Percentiles rank a stretch among this genome's conserved stretches.
phyloP scores from a whole-genome alignment of 1,284 basidiomycete species.

The Butyriboletus regius region DNA sequence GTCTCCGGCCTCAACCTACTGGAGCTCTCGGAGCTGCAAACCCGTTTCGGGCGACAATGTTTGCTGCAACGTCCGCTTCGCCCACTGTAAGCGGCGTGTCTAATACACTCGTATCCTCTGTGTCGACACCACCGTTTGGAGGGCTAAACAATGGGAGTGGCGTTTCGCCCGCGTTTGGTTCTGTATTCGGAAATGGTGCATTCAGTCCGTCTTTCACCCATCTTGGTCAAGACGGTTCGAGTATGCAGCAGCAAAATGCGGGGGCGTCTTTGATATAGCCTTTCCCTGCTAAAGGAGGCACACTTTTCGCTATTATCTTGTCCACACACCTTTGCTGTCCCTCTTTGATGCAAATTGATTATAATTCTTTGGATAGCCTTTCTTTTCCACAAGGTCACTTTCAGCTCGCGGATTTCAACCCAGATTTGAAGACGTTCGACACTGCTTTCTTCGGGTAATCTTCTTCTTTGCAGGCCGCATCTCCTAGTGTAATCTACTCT shows the following conservation, averaged over 20 bases:
- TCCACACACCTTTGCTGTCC: background rate
- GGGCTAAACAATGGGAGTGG: constrained; percentile 9
- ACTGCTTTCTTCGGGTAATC: constrained; percentile 2
- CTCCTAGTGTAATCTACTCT: constrained; percentile 24
- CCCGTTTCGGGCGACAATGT: constrained; percentile 68
- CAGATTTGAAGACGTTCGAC: constrained; percentile 1
- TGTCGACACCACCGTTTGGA: constrained; percentile 25
- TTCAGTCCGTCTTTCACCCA: constrained; percentile 13
- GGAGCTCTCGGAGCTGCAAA: constrained; percentile 55
- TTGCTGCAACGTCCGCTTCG: constrained; percentile 19
- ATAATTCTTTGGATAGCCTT: constrained; percentile 3
- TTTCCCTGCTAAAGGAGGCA: background rate
- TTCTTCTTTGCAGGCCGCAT: background rate
- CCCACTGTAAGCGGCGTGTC: background rate
- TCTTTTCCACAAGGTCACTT: background rate
- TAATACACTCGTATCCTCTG: constrained; percentile 16
- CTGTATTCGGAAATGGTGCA: constrained; percentile 12
- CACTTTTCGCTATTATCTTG: background rate
- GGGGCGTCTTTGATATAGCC: constrained; percentile 37
- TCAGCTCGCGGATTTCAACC: constrained; percentile 9
- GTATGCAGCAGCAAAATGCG: constrained; percentile 32
- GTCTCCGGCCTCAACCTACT: constrained; percentile 67
- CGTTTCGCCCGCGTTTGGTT: constrained; percentile 7
- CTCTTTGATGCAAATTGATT: background rate
- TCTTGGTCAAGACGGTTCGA: constrained; percentile 19